Percentiles rank a stretch among this genome's conserved stretches.
Evolutionary conservation across 164 flowering plant species (phyloP).

Genomic region (Vitis riparia): DNA sequence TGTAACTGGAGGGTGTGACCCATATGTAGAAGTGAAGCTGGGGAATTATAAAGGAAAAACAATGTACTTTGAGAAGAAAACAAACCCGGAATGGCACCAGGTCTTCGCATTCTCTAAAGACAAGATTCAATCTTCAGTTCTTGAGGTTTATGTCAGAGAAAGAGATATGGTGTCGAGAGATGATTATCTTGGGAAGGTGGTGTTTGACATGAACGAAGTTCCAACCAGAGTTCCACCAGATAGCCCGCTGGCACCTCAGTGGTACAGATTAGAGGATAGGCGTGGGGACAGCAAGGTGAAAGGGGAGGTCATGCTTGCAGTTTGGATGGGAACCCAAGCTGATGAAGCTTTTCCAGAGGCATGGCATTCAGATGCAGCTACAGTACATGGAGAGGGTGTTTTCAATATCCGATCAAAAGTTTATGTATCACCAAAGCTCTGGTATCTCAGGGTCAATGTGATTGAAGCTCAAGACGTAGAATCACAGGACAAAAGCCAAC

Average conservation of each 20-base stretch:
- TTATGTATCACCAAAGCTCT: slow-evolving; percentile 85
- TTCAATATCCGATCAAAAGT: slow-evolving; percentile 77
- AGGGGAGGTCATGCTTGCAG: slow-evolving; percentile 85
- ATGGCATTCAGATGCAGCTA: slow-evolving; percentile 85
- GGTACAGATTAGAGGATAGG: slow-evolving; percentile 76
- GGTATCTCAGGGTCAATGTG: slow-evolving; percentile 89
- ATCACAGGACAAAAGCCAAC: slow-evolving; percentile 50
- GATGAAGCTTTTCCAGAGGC: slow-evolving; percentile 93
- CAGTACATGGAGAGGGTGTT: slow-evolving; percentile 78
- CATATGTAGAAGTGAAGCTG: slow-evolving; percentile 72
- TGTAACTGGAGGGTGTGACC: slow-evolving; percentile 64
- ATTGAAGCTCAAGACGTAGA: slow-evolving; percentile 88
- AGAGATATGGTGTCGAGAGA: slow-evolving; percentile 69
- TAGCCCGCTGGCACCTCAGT: slow-evolving; percentile 92
- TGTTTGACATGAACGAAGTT: slow-evolving; percentile 72
- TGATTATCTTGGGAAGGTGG: slow-evolving; percentile 66
- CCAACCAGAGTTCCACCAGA: slow-evolving; percentile 92
- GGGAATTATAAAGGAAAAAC: slow-evolving; percentile 86
- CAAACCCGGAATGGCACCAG: slow-evolving; percentile 76
- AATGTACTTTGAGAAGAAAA: slow-evolving; percentile 64
- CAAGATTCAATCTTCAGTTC: slow-evolving; percentile 55
- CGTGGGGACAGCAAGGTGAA: slow-evolving; percentile 54
- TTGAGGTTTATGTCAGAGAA: slow-evolving; percentile 60
- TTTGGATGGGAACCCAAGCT: slow-evolving; percentile 93
- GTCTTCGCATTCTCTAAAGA: slow-evolving; percentile 78